Evolutionary conservation across 306 rosid genomes (phyloP), one percentile per base, ranked within the genome.

Genomic region (Castanospermum australe): DNA sequence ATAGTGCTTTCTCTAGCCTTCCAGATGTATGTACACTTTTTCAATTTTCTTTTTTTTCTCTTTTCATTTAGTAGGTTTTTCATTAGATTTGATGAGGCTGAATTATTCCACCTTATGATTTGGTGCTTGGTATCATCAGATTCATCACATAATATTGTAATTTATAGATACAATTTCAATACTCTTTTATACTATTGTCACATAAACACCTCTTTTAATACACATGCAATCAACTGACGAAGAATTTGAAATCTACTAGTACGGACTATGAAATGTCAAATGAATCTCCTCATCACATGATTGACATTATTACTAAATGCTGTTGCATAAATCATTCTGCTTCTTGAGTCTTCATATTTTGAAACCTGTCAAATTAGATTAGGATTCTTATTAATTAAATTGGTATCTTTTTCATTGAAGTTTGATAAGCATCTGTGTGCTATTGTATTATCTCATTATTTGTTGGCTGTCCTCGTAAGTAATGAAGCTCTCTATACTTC

Each of bases 1-100:
- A 78, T 73, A 78, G 67, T 85, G 60, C 73, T 81, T 85, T 81
- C 84, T 85, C 78, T 85, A 67, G 74, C 86, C 69, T 77, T 78
- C 48, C 59, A 77, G 66, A 71, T 66, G 64, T 56, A 81, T 76
- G 82, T 44, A 63, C 74, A 75, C 9, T n/a, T 61, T 74, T 48
- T 47, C 12, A 30, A 9, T 14, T n/a, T 67, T 1, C 6, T 21
- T 14, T 14, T n/a, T 67, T 1, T 10, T 21, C 8, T 51, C 2
- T 17, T 7, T 3, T 52, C 25, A 59, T 63, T 55, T 30, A n/a
- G 21, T 62, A 71, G 73, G 22, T 30, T 77, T 59, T 50, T 28
- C 67, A 60, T 35, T 62, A 75, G 56, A 73, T 41, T 50, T 60
- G 39, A 50, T 50, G 69, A 8, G 65, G 38, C 57, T n/a, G 48